Evolutionary conservation across 805 yeast genomes (phyloP), one percentile per base, ranked within the genome.

Genomic region (Candida fluviatilis): DNA sequence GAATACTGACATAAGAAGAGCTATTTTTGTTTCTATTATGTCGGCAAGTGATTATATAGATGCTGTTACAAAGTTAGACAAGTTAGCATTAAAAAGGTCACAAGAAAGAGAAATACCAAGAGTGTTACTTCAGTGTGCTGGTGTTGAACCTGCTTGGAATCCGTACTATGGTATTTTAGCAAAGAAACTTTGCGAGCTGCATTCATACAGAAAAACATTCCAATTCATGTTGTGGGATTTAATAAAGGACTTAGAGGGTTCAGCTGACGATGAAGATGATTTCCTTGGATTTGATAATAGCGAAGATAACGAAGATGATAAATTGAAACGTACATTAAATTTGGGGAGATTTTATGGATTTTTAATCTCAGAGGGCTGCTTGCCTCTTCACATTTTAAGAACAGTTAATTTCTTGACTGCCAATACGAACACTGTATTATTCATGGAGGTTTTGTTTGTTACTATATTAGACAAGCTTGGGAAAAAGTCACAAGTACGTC

Each of bases 1-100:
- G 95, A 93, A 95, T 59, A 91, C 98, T 0, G 97, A 90, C 55
- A 76, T 93, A 25, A 81, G 99, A 62, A 74, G 96, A 38, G 97
- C 98, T 1, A 83, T 93, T 13, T 93, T 93, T 53, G 80, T 95
- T 17, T 87, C 95, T 26, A 80, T 93, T 6, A 90, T 95, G 96
- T 89, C 97, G 2, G 93, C 96, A 4, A 83, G 82, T 47, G 99
- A 93, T 58, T 93, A 77, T 51, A 69, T 87, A 54, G 97, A 93
- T 60, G 95, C 96, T 0, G 80, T 80, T 48, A 77, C 84, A 13
- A 84, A 89, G 45, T 52, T 93, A 25, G 95, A 87, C 52, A 90
- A 89, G 53, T 60, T 93, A 37, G 75, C 80, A 18, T 68, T 93
- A 49, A 90, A 85, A 51, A 80, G 77, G 46, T 68, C 82, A 5